Conservation (phyloP, 371 early-diverging fungal genomes). For the Racocetra persica region DNA sequence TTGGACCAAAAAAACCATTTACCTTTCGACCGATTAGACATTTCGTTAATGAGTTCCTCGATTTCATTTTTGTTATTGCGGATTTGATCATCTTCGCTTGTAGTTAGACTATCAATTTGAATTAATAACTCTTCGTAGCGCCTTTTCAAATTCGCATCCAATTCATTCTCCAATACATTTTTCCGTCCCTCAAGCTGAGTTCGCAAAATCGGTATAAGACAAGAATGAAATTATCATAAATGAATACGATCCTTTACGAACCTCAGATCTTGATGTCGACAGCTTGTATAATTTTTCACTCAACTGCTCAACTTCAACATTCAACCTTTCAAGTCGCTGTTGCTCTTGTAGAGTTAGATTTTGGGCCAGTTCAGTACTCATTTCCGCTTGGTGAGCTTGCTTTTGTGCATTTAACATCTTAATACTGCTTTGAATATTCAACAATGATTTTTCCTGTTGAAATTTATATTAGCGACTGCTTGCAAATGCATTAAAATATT, state of each 20-base stretch:
- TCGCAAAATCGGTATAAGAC: neutral
- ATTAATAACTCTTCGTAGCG: conserved; percentile 62
- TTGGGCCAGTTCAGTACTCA: conserved; percentile 60
- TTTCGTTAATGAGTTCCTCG: conserved; percentile 56
- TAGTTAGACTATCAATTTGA: conserved; percentile 59
- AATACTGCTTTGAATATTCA: conserved; percentile 52
- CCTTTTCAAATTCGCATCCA: conserved; percentile 70
- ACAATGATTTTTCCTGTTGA: conserved; percentile 50
- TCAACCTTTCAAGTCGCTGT: conserved; percentile 57
- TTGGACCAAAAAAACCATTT: conserved; percentile 40
- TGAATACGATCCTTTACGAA: conserved; percentile 41
- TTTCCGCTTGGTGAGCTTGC: conserved; percentile 62
- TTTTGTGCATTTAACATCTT: conserved; percentile 64
- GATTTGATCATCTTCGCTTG: conserved; percentile 48
- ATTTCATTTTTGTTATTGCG: conserved; percentile 63
- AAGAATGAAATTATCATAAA: neutral
- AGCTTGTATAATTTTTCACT: conserved; percentile 55
- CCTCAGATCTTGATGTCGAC: conserved; percentile 55
- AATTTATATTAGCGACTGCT: neutral
- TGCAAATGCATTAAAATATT: too few species aligned
- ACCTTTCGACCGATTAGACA: conserved; percentile 46
- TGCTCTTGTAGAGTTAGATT: conserved; percentile 67
- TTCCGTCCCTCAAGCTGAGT: conserved; percentile 70
- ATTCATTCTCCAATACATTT: conserved; percentile 72
- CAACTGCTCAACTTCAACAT: conserved; percentile 61